Evolutionary conservation across 345 rosid species (phyloP).

Genomic region (Chamaenerion angustifolium): DNA sequence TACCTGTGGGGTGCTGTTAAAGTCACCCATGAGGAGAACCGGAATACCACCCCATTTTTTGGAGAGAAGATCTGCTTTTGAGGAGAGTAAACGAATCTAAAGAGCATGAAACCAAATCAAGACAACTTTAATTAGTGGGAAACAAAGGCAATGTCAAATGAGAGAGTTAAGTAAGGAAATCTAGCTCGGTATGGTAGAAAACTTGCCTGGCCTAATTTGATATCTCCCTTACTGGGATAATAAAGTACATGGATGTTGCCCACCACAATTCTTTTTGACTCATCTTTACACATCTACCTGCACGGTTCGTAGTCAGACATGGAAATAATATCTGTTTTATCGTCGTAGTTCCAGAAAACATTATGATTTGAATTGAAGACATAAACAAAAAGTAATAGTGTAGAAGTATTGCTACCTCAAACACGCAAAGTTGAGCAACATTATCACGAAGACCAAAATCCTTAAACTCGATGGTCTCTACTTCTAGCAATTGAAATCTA

Average conservation of each 20-base stretch:
- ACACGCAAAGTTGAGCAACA: constrained; percentile 67
- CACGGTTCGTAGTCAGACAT: constrained; percentile 24
- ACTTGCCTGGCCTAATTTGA: constrained; percentile 75
- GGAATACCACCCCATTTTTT: constrained; percentile 65
- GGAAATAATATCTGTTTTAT: constrained; percentile 9
- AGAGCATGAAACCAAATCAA: constrained; percentile 3
- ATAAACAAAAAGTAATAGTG: background rate
- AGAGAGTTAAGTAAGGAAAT: background rate
- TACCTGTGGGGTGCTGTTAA: constrained; percentile 64
- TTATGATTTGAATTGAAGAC: background rate
- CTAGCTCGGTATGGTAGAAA: background rate
- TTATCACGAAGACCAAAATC: constrained; percentile 53
- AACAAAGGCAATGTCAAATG: background rate
- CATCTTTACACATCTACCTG: constrained; percentile 37
- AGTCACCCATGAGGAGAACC: constrained; percentile 43
- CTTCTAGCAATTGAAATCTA: constrained; percentile 56
- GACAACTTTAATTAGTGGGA: background rate
- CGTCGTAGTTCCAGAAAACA: constrained; percentile 2
- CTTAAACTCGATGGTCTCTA: constrained; percentile 53
- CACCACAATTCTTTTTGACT: constrained; percentile 43
- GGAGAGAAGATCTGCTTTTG: constrained; percentile 52
- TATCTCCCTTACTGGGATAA: constrained; percentile 56
- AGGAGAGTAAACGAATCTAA: constrained; percentile 45
- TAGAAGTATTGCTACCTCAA: constrained; percentile 35
- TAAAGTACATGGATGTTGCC: constrained; percentile 70